Conservation (phyloP, 2,329 filamentous ascomycete genomes). For the Pezicula carpinea region DNA sequence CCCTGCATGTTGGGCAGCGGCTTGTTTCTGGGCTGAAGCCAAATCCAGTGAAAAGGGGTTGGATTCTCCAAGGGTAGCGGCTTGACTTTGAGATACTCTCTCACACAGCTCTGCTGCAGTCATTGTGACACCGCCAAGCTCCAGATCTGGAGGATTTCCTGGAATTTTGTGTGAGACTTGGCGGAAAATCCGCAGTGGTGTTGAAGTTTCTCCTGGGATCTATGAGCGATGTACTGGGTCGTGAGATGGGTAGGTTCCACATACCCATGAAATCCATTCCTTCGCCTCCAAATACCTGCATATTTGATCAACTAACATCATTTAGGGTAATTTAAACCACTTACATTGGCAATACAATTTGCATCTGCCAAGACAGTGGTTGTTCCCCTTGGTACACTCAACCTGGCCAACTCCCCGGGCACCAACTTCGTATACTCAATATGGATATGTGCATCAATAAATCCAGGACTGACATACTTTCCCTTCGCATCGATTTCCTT, state of each 20-base stretch:
- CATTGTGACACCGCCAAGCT: constrained; percentile 18
- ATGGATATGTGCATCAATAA: constrained; percentile 23
- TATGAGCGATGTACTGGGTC: neutral
- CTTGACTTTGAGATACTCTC: constrained; percentile 13
- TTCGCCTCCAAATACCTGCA: constrained; percentile 10
- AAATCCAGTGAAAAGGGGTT: constrained; percentile 21
- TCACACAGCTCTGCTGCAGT: constrained; percentile 16
- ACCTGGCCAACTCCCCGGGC: constrained; percentile 14
- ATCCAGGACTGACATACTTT: constrained; percentile 16
- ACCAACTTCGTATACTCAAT: constrained; percentile 20
- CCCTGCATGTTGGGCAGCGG: constrained; percentile 18
- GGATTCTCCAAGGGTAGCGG: constrained; percentile 20
- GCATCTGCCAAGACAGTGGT: constrained; percentile 22
- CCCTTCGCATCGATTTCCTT: constrained; percentile 15
- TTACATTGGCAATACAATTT: constrained; percentile 22
- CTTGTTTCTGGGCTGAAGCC: constrained; percentile 20
- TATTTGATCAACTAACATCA: neutral
- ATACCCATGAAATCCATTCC: constrained; percentile 22
- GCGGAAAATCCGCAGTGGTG: constrained; percentile 15
- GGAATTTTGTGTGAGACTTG: constrained; percentile 23
- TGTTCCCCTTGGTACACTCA: constrained; percentile 19
- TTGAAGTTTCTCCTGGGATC: constrained; percentile 7
- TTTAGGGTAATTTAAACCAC: neutral
- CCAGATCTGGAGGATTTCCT: constrained; percentile 15
- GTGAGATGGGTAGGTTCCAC: neutral